Evolutionary conservation across 345 rosid genomes (phyloP).

Genomic region (Heritiera littoralis): DNA sequence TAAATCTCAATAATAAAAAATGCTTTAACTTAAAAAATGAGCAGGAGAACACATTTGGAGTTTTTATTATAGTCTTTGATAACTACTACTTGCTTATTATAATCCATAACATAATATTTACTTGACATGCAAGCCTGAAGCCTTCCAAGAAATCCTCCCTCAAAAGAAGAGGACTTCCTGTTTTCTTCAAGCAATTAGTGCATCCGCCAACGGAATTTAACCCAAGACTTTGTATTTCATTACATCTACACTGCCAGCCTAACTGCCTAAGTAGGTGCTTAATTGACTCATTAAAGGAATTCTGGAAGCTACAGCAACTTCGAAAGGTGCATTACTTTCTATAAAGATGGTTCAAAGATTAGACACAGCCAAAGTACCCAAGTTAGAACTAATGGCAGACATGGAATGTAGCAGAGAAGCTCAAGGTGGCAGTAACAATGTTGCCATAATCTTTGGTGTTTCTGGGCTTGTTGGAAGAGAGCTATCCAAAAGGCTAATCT

Average conservation of each 20-base stretch:
- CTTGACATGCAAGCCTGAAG: slow-evolving; percentile 1
- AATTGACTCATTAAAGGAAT: not conserved
- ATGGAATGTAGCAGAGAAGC: slow-evolving; percentile 27
- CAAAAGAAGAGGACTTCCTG: slow-evolving; percentile 15
- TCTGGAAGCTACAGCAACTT: not conserved
- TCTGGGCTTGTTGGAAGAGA: slow-evolving; percentile 90
- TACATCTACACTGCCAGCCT: slow-evolving; percentile 2
- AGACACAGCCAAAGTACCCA: not conserved
- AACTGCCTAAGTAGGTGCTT: not conserved
- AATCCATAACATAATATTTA: not conserved
- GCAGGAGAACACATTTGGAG: not conserved
- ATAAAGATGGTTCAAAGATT: slow-evolving; percentile 6
- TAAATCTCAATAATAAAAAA: not conserved
- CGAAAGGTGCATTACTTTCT: not conserved
- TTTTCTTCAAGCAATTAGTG: not conserved
- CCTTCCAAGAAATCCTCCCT: slow-evolving; percentile 13
- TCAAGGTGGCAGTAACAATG: slow-evolving; percentile 32
- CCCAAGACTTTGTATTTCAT: not conserved
- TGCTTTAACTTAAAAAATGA: not conserved
- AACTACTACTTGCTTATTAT: not conserved
- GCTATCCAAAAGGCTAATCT: slow-evolving; percentile 51
- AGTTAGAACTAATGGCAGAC: slow-evolving; percentile 36
- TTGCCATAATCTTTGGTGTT: slow-evolving; percentile 77
- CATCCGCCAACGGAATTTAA: not conserved
- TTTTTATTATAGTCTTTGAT: not conserved